A percentile compares a stretch with the other conserved stretches of the same genome.
Evolutionary conservation across 495 filamentous ascomycete species (phyloP).

Genomic region (Immersiella caudata): DNA sequence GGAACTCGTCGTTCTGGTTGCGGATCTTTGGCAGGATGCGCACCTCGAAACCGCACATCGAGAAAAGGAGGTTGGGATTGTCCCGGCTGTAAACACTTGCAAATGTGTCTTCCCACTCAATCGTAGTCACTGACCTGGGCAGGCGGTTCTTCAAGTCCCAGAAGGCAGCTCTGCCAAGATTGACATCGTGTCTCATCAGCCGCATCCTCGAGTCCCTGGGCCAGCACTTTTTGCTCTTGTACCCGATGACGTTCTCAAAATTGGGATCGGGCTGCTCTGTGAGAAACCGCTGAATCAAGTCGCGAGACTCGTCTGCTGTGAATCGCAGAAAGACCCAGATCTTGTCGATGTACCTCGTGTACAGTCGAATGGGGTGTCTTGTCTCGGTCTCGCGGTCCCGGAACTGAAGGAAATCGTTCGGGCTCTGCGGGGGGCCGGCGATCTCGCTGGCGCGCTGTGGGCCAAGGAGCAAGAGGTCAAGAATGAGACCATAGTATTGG

Average conservation of each 20-base stretch:
- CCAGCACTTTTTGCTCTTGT: constrained; percentile 99
- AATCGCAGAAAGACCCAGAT: constrained; percentile 99
- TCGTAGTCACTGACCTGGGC: constrained; percentile 91
- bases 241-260: constrained; percentile 99
- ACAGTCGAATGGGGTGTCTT: constrained; percentile 91
- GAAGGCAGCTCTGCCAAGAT: constrained; percentile 96
- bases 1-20: constrained; percentile 95
- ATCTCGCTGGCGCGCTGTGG: constrained; percentile 95
- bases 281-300: constrained; percentile 96
- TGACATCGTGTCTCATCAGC: constrained; percentile 98
- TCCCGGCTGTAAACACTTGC: constrained; percentile 98
- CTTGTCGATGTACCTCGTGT: constrained; percentile 96
- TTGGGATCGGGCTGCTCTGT: constrained; percentile 99
- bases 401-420: constrained; percentile 99
- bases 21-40: constrained; percentile 94
- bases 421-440: constrained; percentile 91
- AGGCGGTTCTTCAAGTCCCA: constrained; percentile 99
- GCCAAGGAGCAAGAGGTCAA: constrained; percentile 90
- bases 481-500: constrained; percentile 97
- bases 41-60: constrained; percentile 98
- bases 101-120: constrained; percentile 99
- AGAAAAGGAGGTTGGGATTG: constrained; percentile 96
- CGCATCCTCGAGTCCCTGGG: constrained; percentile 97
- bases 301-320: constrained; percentile 87
- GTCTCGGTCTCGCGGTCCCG: constrained; percentile 87